Conservation (phyloP, 2,329 filamentous ascomycete species). For the Scortechinia acanthostroma region DNA sequence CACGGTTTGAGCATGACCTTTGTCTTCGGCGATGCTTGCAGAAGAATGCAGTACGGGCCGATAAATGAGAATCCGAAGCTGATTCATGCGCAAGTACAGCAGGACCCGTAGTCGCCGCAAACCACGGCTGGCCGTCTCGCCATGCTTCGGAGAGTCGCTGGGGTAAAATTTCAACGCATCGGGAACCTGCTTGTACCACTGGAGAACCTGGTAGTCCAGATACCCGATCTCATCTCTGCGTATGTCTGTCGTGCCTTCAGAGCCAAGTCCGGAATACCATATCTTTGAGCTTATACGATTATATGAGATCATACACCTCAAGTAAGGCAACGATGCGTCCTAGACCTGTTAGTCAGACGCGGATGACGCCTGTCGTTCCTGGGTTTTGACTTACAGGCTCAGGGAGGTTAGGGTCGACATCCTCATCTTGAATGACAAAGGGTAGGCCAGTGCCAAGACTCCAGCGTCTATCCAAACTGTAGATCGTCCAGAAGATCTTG, state of each 20-base stretch:
- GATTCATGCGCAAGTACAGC: conserved; percentile 61
- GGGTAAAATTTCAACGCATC: conserved; percentile 49
- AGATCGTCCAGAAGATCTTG: conserved; percentile 61
- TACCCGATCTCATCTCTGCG: conserved; percentile 58
- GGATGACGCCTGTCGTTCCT: conserved; percentile 11
- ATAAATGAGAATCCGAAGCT: conserved; percentile 65
- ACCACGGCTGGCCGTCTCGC: conserved; percentile 33
- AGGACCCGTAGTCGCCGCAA: conserved; percentile 52
- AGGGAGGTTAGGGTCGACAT: conserved; percentile 57
- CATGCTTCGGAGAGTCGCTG: conserved; percentile 30
- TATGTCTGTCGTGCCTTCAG: conserved; percentile 37
- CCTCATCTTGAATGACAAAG: conserved; percentile 62
- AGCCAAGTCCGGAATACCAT: conserved; percentile 52
- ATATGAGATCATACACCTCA: conserved; percentile 63
- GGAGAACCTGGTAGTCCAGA: conserved; percentile 61
- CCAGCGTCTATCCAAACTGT: conserved; percentile 62
- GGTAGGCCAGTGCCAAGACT: conserved; percentile 65
- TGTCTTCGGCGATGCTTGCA: conserved; percentile 55
- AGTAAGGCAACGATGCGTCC: conserved; percentile 32
- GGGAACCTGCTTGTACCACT: conserved; percentile 61
- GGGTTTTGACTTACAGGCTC: conserved; percentile 42
- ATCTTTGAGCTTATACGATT: conserved; percentile 61
- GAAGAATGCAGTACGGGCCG: conserved; percentile 60
- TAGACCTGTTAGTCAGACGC: not conserved
- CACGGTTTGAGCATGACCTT: conserved; percentile 48